Base-by-base conservation (phyloP, 805 yeast genomes). In the Ogataea ramenticola region DNA sequence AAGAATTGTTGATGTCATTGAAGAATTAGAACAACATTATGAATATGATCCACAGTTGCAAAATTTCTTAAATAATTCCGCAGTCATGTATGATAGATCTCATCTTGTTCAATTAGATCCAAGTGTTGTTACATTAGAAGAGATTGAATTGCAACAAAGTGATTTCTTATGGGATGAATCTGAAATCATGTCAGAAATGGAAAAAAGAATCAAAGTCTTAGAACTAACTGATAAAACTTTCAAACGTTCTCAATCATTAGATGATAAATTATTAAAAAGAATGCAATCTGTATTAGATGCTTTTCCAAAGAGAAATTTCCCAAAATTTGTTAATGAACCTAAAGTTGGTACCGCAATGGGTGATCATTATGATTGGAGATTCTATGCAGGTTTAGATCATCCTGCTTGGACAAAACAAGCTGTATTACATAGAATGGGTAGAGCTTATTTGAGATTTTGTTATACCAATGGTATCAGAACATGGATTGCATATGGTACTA, bases 401-500 rank as follows among this genome's bases (percentile, higher is more conserved):
- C 70, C 75, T 27, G 71, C 57, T 48, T 58, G 48, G 55, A 67
- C 67, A 40, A 62, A 62, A 38, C 66, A 63, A 36, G 61, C 64
- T 3, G 50, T 66, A 1, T 52, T 74, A 19, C 80, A 77, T 51
- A 64, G 78, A 16, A 46, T 77, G 42, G 58, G 76, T 4, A 65
- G 80, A 43, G 76, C 75, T 3, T 79, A 77, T 68, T 64, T 77
- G 32, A 63, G 72, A 40, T 77, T 79, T 48, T 55, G 77, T 22
- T 57, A 63, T 30, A 61, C 70, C 3, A 59, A 68, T 39, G 77
- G 77, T 2, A 48, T 78, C 9, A 60, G 67, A 10, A 68, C 83
- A 4, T 80, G 83, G 86, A 64, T 80, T 8, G 83, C 83, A 1
- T 86, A 80, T 55, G 88, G 88, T 2, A 65, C 84, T 1, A 63